A percentile compares a stretch with the other conserved stretches of the same genome.
These are phyloP conservation scores for Fraxinus quadrangulata DNA, from an alignment of 257 asterid genomes.

Conservation along the genomic window DNA sequence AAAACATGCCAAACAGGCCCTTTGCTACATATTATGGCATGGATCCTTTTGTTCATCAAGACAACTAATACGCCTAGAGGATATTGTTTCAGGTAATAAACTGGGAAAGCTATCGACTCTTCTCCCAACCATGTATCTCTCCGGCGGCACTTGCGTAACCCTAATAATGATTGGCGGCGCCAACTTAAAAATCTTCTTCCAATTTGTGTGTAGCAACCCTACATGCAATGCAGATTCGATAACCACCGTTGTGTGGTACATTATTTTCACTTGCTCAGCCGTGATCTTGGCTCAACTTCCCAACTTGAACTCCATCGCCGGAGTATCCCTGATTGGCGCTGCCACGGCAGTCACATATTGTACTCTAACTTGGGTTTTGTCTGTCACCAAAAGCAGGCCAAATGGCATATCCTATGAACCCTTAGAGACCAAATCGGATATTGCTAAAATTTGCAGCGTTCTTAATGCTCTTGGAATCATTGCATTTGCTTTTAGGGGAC, in stretches of 20 bases:
- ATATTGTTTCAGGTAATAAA: conserved; percentile 52
- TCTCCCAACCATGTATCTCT: conserved; percentile 77
- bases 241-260: conserved; percentile 67
- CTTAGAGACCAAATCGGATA: conserved; percentile 37
- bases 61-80: neutral
- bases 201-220: conserved; percentile 39
- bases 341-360: conserved; percentile 71
- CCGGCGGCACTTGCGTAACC: conserved; percentile 93
- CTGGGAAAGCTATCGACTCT: conserved; percentile 66
- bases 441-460: conserved; percentile 49
- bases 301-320: conserved; percentile 82
- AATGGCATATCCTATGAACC: conserved; percentile 47
- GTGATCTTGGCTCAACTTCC: conserved; percentile 76
- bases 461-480: conserved; percentile 79
- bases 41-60: no score
- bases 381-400: conserved; percentile 58
- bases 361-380: conserved; percentile 68
- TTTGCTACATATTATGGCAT: no score
- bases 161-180: conserved; percentile 81
- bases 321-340: conserved; percentile 73
- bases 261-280: conserved; percentile 61
- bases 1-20: no score
- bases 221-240: conserved; percentile 33
- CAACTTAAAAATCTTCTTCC: conserved; percentile 66
- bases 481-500: conserved; percentile 89